Conservation (phyloP, 805 yeast species). For the Pichia paraexigua region DNA sequence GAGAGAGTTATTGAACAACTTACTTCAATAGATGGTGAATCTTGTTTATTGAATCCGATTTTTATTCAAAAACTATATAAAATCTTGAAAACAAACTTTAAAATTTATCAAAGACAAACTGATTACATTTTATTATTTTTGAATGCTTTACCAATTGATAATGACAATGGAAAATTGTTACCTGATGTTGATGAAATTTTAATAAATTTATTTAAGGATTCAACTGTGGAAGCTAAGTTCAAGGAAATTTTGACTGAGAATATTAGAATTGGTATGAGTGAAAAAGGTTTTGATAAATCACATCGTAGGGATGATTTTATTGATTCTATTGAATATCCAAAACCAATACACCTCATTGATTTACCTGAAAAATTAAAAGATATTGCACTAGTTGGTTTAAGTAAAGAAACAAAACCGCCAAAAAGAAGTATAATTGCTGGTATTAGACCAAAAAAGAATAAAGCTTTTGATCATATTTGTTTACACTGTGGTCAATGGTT, state of each 20-base stretch:
- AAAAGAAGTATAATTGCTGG: neutral
- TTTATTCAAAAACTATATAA: slow-evolving; percentile 29
- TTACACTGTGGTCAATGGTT: slow-evolving; percentile 21
- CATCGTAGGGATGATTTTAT: slow-evolving; percentile 4
- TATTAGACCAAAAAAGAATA: neutral
- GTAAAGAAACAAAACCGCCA: neutral
- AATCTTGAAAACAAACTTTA: slow-evolving; percentile 29
- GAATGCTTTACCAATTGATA: slow-evolving; percentile 19
- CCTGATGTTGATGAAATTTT: slow-evolving; percentile 20
- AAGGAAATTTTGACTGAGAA: neutral
- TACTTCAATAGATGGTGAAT: neutral
- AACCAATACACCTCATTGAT: slow-evolving; percentile 43
- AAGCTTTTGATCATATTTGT: slow-evolving; percentile 12
- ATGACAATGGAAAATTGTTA: neutral
- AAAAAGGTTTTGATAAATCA: neutral
- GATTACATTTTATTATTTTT: slow-evolving; percentile 25
- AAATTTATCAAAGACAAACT: slow-evolving; percentile 27
- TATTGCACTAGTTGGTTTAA: slow-evolving; percentile 3
- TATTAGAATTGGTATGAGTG: neutral
- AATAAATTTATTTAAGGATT: slow-evolving; percentile 6
- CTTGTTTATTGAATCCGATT: slow-evolving; percentile 7
- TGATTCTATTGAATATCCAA: slow-evolving; percentile 40
- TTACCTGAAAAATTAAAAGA: slow-evolving; percentile 32
- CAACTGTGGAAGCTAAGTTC: slow-evolving; percentile 15
- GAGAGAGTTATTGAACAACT: neutral